Evolutionary conservation across 495 filamentous ascomycete species (phyloP), one percentile per base, ranked within the genome.

Genomic region (Penicillium diatomitis): DNA sequence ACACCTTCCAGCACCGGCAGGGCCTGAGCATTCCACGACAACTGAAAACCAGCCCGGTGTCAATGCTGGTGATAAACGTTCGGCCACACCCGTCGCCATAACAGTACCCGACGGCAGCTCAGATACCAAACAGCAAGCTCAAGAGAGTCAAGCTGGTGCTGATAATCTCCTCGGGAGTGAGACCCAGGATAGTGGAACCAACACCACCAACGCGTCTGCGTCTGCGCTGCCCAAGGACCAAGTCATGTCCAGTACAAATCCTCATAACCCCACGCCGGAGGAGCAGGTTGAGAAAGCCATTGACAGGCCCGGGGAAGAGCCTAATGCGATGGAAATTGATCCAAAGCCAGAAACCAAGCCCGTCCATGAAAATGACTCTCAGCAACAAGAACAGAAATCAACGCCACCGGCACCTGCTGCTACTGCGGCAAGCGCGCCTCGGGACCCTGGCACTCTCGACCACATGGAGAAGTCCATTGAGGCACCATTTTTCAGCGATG

Each of bases 321-420:
- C 32, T 12, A 35, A 55, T 39, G 35, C 37, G 11, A 55, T 55
- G 53, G 48, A 55, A n/a, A 47, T 48, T 8, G 46, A 55, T 51
- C 35, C 20, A 9, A n/a, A 40, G 29, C 48, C 52, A 36, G 44
- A 31, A 35, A n/a, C 47, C 29, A 36, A 48, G 11, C 32, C 33
- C 36, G 6, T 28, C 44, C 43, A 51, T 28, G 39, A 8, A 3
- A 41, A 46, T 8, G 45, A 35, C 20, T 30, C 43, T 20, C 38
- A 41, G 34, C 33, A 47, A 12, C 7, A 47, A 6, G 41, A 28
- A 3, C 34, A 28, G 31, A 41, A 45, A 47, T 33, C 44, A 50
- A 36, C 34, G 8, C 39, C 45, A 34, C 35, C 47, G 30, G 20
- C 32, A 36, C 32, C 31, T n/a, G 31, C 31, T 12, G 8, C 32